Conservation (phyloP, 2,329 filamentous ascomycete genomes). For the Fusarium newnesense region DNA sequence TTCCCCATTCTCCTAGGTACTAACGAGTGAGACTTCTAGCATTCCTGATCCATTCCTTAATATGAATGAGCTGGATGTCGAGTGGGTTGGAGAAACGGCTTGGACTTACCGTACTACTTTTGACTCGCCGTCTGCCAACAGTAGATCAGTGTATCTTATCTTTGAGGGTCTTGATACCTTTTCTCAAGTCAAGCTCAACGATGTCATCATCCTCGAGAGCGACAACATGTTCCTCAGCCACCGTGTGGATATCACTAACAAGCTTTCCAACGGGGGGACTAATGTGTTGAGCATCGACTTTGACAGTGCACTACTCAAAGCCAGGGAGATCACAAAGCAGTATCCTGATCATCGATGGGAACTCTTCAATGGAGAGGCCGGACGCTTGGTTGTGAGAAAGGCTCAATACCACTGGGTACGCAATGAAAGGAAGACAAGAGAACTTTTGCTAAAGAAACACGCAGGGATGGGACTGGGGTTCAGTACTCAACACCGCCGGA, state of each 20-base stretch:
- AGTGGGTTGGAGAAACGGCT: not conserved
- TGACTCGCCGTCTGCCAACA: not conserved
- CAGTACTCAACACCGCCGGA: not conserved
- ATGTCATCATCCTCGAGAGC: not conserved
- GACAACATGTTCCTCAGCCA: conserved; percentile 6
- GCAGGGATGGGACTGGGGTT: conserved; percentile 2
- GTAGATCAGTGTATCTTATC: not conserved
- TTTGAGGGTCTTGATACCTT: not conserved
- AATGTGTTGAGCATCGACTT: not conserved
- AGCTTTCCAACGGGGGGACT: not conserved
- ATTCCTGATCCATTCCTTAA: conserved; percentile 2
- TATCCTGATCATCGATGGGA: conserved; percentile 1
- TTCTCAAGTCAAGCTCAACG: not conserved
- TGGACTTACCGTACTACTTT: not conserved
- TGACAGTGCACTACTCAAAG: not conserved
- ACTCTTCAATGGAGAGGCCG: conserved; percentile 1
- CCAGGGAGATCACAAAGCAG: not conserved
- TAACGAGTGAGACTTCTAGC: not conserved
- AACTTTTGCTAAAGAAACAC: not conserved
- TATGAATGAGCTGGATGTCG: not conserved
- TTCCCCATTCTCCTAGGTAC: not conserved
- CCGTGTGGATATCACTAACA: not conserved
- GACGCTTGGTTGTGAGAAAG: not conserved
- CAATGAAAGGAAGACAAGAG: rapidly evolving
- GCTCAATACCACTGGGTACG: conserved; percentile 1